phyloP scores from a whole-genome alignment of 2,329 filamentous ascomycete genomes.

The Colletotrichum sp. region DNA sequence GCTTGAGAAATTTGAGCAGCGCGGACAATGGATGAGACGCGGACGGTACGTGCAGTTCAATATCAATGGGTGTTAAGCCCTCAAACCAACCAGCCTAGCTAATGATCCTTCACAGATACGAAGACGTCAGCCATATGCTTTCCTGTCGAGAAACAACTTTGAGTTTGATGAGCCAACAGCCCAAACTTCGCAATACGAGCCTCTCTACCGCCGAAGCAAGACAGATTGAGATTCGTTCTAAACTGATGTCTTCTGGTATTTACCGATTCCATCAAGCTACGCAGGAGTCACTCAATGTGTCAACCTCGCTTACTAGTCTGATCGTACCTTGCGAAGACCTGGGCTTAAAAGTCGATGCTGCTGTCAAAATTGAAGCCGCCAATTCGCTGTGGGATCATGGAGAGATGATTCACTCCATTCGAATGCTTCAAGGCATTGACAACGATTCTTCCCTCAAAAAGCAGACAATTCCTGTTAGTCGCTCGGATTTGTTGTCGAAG shows the following conservation, averaged over 20 bases:
- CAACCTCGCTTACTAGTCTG: slow-evolving; percentile 81
- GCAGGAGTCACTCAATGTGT: slow-evolving; percentile 86
- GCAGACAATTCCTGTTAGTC: slow-evolving; percentile 74
- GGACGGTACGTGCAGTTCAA: slow-evolving; percentile 64
- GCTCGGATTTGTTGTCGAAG: slow-evolving; percentile 82
- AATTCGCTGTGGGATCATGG: slow-evolving; percentile 94
- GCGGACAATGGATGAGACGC: slow-evolving; percentile 81
- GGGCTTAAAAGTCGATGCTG: slow-evolving; percentile 79
- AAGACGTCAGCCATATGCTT: slow-evolving; percentile 80
- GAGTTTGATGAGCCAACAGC: slow-evolving; percentile 76
- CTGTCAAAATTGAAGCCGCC: slow-evolving; percentile 81
- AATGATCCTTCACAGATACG: slow-evolving; percentile 56
- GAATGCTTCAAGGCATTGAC: slow-evolving; percentile 81
- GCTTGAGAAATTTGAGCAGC: slow-evolving; percentile 66
- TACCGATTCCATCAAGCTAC: slow-evolving; percentile 81
- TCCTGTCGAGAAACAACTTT: slow-evolving; percentile 85
- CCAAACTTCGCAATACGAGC: slow-evolving; percentile 64
- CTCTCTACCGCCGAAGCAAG: slow-evolving; percentile 69
- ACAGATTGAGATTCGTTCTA: slow-evolving; percentile 76
- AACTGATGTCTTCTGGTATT: slow-evolving; percentile 76
- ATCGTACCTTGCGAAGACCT: slow-evolving; percentile 71
- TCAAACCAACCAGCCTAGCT: background rate
- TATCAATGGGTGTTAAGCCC: background rate
- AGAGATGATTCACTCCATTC: slow-evolving; percentile 86
- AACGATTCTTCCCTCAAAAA: slow-evolving; percentile 64